Conservation (phyloP, 345 rosid species). For the Dipteronia dyeriana region DNA sequence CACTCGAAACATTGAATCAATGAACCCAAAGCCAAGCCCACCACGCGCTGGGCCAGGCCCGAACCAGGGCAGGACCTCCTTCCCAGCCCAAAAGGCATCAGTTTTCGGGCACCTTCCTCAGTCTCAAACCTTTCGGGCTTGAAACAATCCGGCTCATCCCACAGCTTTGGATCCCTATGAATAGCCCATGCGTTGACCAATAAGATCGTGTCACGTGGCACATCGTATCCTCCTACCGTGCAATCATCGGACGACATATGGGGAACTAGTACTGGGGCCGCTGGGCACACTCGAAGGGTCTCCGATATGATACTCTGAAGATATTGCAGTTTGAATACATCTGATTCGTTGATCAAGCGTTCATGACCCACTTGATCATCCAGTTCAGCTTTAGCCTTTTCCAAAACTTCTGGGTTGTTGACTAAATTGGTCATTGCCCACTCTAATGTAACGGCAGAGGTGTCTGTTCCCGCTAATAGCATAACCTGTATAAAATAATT, state of each 20-base stretch:
- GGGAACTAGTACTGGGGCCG: conserved; percentile 48
- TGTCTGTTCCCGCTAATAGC: conserved; percentile 51
- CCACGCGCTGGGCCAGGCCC: conserved; percentile 36
- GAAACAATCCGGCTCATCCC: conserved; percentile 48
- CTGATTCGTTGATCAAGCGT: too few relatives aligned
- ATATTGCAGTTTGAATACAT: too few relatives aligned
- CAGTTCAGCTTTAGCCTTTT: conserved; percentile 38
- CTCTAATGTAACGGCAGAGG: conserved; percentile 51
- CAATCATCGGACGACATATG: conserved; percentile 47
- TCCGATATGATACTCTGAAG: too few relatives aligned
- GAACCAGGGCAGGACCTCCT: conserved; percentile 53
- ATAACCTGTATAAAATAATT: conserved; percentile 19
- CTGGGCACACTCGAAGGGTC: conserved; percentile 42
- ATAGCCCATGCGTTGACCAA: conserved; percentile 56
- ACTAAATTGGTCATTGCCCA: conserved; percentile 54
- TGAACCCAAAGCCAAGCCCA: conserved; percentile 34
- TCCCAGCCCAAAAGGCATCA: conserved; percentile 47
- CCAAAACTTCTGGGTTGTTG: conserved; percentile 38
- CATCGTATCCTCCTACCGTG: conserved; percentile 37
- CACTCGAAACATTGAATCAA: conserved; percentile 53
- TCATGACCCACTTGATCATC: too few relatives aligned
- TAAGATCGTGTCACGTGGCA: conserved; percentile 44
- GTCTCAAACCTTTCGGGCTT: conserved; percentile 50
- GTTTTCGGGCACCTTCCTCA: conserved; percentile 19
- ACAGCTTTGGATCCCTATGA: conserved; percentile 45